phyloP scores from a whole-genome alignment of 257 asterid species.

The Vinca minor region DNA sequence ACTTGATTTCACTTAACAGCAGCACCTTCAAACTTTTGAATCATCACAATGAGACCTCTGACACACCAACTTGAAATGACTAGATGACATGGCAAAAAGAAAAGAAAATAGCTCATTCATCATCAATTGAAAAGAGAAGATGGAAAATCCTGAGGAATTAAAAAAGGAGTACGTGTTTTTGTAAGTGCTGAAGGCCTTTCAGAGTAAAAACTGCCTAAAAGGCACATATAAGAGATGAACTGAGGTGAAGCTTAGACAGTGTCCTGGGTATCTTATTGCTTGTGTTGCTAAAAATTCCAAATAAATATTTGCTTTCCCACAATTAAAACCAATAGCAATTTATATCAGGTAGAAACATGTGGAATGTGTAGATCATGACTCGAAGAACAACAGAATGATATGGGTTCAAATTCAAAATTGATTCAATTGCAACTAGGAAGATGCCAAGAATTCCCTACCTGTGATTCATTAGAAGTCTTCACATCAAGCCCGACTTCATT shows the following conservation, averaged over 20 bases:
- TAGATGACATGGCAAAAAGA: neutral
- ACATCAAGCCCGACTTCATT: constrained; percentile 27
- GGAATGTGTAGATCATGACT: neutral
- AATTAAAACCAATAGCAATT: neutral
- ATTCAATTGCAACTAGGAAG: neutral
- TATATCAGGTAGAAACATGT: neutral
- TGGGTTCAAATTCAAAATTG: neutral
- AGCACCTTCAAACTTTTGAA: constrained; percentile 4
- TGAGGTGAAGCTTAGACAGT: neutral
- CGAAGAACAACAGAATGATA: neutral
- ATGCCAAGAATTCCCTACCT: constrained; percentile 39
- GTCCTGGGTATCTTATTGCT: neutral
- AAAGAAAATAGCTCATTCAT: neutral
- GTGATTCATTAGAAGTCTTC: constrained; percentile 31
- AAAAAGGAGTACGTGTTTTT: neutral
- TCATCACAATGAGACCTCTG: too few relatives aligned
- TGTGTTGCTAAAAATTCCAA: neutral
- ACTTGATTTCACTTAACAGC: neutral
- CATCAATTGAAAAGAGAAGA: too few relatives aligned
- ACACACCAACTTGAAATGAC: neutral
- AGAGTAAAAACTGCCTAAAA: neutral
- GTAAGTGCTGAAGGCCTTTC: too few relatives aligned
- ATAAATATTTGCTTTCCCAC: neutral
- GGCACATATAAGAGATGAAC: neutral
- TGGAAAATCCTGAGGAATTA: neutral